Evolutionary conservation across 116 monocot species (phyloP), one percentile per base, ranked within the genome.

Genomic region (Zostera marina): DNA sequence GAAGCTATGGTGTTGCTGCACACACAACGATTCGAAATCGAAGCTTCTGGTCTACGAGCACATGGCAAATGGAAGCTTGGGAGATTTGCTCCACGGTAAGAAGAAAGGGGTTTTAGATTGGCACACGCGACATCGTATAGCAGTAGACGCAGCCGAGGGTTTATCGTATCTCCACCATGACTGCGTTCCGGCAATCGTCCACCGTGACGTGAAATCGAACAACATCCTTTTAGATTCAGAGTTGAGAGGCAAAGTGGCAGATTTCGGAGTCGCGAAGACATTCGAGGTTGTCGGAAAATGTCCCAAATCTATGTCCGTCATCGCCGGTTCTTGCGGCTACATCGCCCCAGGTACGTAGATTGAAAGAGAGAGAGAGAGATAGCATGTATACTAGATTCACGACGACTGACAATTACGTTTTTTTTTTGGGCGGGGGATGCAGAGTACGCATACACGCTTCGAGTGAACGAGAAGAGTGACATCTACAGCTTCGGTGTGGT

Each of bases 251-350:
- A 59, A 68, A 24, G 76, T 90, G 0, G 78, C 84, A 0, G 84
- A 90, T 63, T 90, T 90, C 23, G 90, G 90, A 7, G 79, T 90
- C 9, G 90, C 84, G 0, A 90, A 84, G 62, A 21, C 60, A 22
- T 65, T 88, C 14, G 78, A 78, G 23, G 22, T 22, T 4, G 8
- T 52, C 1, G 82, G 68, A 40, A 73, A 70, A 39, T 62, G 73
- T 4, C 52, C 67, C 5, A 77, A 81, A 22, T 74, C 90, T 11
- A 90, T 90, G 90, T 84, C 83, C 0, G 54, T 69, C 19, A 72
- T 90, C 53, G 81, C 84, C 19, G 90, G 90, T 25, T 90, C 90
- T 0, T 84, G 81, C 38, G 84, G 84, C 45, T 90, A 90, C 66
- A 84, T 90, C 14, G 90, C 81, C 19, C 90, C 90, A 61, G 90